Evolutionary conservation across 768 basidiomycete species (phyloP), one percentile per base, ranked within the genome.

Genomic region (Auricularia sp.): DNA sequence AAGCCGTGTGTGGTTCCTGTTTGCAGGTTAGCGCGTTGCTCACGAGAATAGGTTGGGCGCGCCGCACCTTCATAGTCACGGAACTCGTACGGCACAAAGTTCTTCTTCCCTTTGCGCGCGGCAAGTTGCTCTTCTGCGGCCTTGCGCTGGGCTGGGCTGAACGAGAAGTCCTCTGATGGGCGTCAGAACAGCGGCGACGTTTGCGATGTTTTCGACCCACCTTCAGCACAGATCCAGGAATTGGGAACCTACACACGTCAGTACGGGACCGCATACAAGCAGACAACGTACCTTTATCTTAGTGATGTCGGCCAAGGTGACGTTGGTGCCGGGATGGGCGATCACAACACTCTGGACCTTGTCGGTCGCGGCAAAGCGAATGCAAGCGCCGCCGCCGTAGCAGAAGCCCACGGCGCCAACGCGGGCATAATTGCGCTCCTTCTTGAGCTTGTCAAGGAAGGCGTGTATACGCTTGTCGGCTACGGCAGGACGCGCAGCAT

Each of bases 1-100:
- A 84, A 84, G 33, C 83, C 80, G 63, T 81, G 83, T 6, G 67
- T 70, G 16, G 78, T 83, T 66, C 77, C 81, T 81, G 23, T 8
- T 5, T 12, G 23, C 8, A 7, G 29, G 23, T 29, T 10, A 59
- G 56, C 5, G 11, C 8, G 8, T 6, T 29, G 56, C 4, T 35
- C 29, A 29, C 29, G 29, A 35, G 29, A 23, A 59, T 1, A 23
- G 23, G 56, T 11, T 8, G 23, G 29, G 23, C 23, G 8, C 8
- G 23, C 11, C 29, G 23, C 36, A 75, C 76, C 77, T 64, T 72
- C 72, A 68, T 78, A 79, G 61, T 72, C 71, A 34, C 69, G 66
- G 67, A 78, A 76, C 66, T 76, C 75, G 61, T 74, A 78, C 1
- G 76, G 71, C 39, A 76, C 62, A 39, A 64, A 69, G n/a, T 70